These are phyloP conservation scores for Hyparrhenia diplandra DNA, from an alignment of 176 grass and related monocot species.

Conservation along the genomic window DNA sequence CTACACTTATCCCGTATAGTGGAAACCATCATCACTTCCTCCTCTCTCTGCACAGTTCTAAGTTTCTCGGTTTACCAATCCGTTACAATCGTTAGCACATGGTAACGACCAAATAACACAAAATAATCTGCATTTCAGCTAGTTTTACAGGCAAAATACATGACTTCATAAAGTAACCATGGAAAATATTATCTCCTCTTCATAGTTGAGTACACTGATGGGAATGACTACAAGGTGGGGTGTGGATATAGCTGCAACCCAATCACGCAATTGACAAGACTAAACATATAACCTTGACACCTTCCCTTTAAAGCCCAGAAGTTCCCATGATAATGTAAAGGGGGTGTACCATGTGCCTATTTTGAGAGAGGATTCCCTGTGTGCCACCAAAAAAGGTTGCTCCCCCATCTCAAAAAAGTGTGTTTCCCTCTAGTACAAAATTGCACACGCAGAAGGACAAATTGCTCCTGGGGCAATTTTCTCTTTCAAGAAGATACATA, in stretches of 20 bases:
- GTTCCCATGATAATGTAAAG: neutral
- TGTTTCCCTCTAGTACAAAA: neutral
- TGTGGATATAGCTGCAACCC: neutral
- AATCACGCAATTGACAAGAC: neutral
- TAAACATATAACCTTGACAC: neutral
- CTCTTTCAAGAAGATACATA: neutral
- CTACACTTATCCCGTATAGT: too few species aligned
- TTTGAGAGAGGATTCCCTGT: neutral
- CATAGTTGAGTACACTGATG: neutral
- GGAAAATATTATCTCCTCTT: neutral
- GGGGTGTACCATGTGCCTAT: neutral
- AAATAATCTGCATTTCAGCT: neutral
- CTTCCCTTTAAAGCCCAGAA: neutral
- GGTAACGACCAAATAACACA: conserved; percentile 7
- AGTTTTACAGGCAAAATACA: neutral
- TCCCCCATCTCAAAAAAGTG: neutral
- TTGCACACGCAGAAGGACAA: too few species aligned
- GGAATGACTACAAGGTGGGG: neutral
- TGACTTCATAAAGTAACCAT: neutral
- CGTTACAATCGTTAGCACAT: neutral
- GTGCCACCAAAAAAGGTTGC: neutral
- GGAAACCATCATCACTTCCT: neutral
- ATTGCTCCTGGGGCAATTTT: too few species aligned
- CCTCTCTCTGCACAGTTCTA: neutral
- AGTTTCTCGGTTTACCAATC: conserved; percentile 3